A percentile compares a stretch with the other conserved stretches of the same genome.
phyloP scores from a whole-genome alignment of 2,329 filamentous ascomycete genomes.

The Alternaria ethzedia region DNA sequence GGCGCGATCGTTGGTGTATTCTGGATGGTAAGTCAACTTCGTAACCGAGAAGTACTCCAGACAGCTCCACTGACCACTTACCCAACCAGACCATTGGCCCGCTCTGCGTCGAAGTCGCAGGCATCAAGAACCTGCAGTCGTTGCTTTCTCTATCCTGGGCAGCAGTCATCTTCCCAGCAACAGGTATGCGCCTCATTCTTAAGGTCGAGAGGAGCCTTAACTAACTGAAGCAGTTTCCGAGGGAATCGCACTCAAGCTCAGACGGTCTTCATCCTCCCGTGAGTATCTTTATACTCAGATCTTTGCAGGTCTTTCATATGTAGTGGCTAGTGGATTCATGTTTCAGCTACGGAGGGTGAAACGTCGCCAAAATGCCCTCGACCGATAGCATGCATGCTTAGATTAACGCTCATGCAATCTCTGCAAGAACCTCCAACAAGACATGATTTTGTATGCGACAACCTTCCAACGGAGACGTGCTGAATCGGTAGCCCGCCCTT shows the following conservation, averaged over 20 bases:
- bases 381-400: neutral
- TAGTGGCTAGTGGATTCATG: conserved; percentile 43
- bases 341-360: conserved; percentile 20
- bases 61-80: neutral
- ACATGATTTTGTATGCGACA: conserved; percentile 18
- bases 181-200: conserved; percentile 32
- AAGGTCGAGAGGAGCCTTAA: neutral
- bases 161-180: conserved; percentile 46
- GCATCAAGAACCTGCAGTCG: conserved; percentile 50
- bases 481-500: conserved; percentile 15
- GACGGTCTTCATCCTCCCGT: conserved; percentile 29
- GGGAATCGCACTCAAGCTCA: conserved; percentile 52
- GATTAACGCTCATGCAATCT: neutral
- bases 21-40: neutral
- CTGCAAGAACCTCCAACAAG: conserved; percentile 11
- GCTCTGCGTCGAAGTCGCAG: conserved; percentile 51
- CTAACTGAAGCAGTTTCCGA: conserved; percentile 32
- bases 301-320: conserved; percentile 47
- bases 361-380: neutral
- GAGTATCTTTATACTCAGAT: conserved; percentile 50
- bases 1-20: conserved; percentile 39
- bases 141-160: conserved; percentile 50
- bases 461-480: conserved; percentile 4
- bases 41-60: neutral
- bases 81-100: conserved; percentile 44